A percentile compares a stretch with the other conserved stretches of the same genome.
Evolutionary conservation across 2,329 filamentous ascomycete species (phyloP).

Genomic region (Teratosphaeria gauchensis): DNA sequence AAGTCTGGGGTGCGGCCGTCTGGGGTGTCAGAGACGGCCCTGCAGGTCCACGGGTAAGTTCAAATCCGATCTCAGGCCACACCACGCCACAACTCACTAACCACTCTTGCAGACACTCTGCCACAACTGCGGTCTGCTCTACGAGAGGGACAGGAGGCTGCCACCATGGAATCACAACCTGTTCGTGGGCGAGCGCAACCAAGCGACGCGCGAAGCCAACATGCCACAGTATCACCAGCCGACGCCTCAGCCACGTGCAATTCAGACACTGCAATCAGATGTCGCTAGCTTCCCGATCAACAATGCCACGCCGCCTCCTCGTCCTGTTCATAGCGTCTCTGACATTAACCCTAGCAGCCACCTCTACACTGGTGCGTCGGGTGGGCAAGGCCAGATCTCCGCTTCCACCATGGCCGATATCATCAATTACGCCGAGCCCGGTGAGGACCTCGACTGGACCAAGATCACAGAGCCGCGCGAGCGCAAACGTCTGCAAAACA

Average conservation of each 20-base stretch:
- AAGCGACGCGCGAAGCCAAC: conserved; percentile 23
- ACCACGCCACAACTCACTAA: not conserved
- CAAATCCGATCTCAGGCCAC: not conserved
- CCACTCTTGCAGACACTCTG: conserved; percentile 60
- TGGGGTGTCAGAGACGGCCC: conserved; percentile 95
- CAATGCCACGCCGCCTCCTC: conserved; percentile 7
- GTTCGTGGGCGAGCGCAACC: conserved; percentile 41
- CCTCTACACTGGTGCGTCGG: conserved; percentile 25
- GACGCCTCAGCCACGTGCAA: conserved; percentile 11
- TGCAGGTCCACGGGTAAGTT: conserved; percentile 65
- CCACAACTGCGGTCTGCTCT: conserved; percentile 84
- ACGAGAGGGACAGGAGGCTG: conserved; percentile 75
- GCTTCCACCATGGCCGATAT: conserved; percentile 26
- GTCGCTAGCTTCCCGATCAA: conserved; percentile 17
- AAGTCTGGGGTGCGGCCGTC: conserved; percentile 77
- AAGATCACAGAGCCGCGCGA: conserved; percentile 29
- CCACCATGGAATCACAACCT: conserved; percentile 68
- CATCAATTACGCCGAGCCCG: conserved; percentile 29
- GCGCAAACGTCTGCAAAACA: conserved; percentile 29
- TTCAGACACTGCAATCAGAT: conserved; percentile 22
- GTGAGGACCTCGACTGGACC: conserved; percentile 31
- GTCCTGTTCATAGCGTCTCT: not conserved
- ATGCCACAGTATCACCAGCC: conserved; percentile 10
- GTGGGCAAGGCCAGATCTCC: conserved; percentile 25
- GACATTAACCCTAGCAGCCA: conserved; percentile 23